Base-by-base conservation (phyloP, 1,139 yeast species). In the Taiozyma sp. region DNA sequence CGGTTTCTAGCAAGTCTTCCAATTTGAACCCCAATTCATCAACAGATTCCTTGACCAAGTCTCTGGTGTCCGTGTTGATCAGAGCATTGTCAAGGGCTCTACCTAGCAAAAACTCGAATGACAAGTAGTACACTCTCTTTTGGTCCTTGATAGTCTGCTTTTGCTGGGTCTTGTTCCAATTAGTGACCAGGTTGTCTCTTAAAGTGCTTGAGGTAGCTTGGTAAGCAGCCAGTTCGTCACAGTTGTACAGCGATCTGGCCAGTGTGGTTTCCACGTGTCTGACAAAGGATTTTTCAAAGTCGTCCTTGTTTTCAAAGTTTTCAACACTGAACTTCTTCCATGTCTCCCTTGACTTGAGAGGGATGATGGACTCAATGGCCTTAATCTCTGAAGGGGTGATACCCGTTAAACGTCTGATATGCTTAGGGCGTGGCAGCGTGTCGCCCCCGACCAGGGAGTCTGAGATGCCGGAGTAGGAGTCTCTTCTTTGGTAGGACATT, bases 101-200 rank as follows among this genome's bases (percentile, higher is more conserved):
- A 46, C 98, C 97, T 96, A 92, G 90, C 59, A 92, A 75, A 67
- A 90, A 92, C 71, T 92, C 97, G 60, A 92, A 75, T 3, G 96
- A 87, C 57, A 91, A 71, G 67, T 91, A 92, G 71, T 92, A 92
- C 44, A 91, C 85, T 58, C 97, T 76, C 71, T 92, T 92, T 50
- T 89, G 90, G 66, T 88, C 96, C 61, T 82, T 83, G 50, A 87
- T 70, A 22, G 97, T 89, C 69, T 89, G 95, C 61, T 81, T 79
- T 69, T 91, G 97, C 71, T 91, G 97, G 48, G 97, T 91, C 68
- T 86, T 85, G 65, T 92, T 90, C 97, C 97, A 92, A 62, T 89
- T 91, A 50, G 89, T 76, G 61, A 90, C 78, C 65, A 92, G 74
- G 49, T 86, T 83, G 68, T 91, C 97, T 58, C 96, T 76, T 53